A percentile compares a stretch with the other conserved stretches of the same genome.
Conservation (phyloP, 768 basidiomycete genomes). For the Lactarius sanguifluus region DNA sequence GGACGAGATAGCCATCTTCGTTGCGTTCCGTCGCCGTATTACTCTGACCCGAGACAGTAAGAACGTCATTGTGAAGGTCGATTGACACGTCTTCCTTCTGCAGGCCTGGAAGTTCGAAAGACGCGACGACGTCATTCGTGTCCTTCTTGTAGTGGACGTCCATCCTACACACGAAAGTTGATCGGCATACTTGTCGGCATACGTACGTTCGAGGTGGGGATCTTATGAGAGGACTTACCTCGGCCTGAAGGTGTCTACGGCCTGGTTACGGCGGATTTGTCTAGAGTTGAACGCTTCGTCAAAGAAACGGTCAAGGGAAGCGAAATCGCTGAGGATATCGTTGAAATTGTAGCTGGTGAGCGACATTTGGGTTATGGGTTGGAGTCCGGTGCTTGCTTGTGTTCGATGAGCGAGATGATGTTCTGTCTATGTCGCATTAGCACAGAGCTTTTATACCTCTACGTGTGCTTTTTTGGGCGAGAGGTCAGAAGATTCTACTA, state of each 20-base stretch:
- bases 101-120: conserved; percentile 57
- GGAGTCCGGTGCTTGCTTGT: background rate
- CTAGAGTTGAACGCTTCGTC: conserved; percentile 6
- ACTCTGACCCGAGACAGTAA: conserved; percentile 52
- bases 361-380: conserved; percentile 7
- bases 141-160: conserved; percentile 51
- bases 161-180: conserved; percentile 37
- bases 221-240: conserved; percentile 3
- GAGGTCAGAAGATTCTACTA: background rate
- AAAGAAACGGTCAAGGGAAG: conserved; percentile 12
- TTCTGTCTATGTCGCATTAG: background rate
- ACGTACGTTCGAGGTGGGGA: background rate
- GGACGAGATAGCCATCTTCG: conserved; percentile 38
- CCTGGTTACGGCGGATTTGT: background rate
- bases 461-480: background rate
- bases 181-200: background rate
- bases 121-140: conserved; percentile 49
- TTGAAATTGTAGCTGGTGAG: conserved; percentile 2
- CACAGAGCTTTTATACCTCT: conserved; percentile 9
- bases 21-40: conserved; percentile 38
- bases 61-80: conserved; percentile 48
- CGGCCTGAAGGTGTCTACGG: conserved; percentile 1
- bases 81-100: conserved; percentile 50
- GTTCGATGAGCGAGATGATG: background rate
- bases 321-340: background rate